Conservation (phyloP, 805 yeast species). For the Starmerella davenportii region DNA sequence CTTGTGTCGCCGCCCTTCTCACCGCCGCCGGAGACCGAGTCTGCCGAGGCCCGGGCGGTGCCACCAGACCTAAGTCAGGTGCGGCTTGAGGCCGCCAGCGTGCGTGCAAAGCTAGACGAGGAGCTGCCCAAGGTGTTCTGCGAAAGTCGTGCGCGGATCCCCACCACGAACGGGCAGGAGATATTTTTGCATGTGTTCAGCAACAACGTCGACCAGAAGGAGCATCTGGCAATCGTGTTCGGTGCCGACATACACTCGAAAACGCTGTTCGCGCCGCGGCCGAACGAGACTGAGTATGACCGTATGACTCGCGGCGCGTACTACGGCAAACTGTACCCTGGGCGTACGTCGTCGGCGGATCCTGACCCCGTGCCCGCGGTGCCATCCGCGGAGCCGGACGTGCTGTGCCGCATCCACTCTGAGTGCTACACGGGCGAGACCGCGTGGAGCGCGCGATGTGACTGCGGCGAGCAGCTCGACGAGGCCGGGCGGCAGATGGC, state of each 20-base stretch:
- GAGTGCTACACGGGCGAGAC: slow-evolving; percentile 99
- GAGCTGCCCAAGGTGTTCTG: slow-evolving; percentile 63
- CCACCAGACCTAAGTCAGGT: neutral
- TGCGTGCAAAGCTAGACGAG: slow-evolving; percentile 12
- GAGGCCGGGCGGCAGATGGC: slow-evolving; percentile 95
- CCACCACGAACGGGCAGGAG: slow-evolving; percentile 89
- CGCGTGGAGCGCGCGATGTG: slow-evolving; percentile 98
- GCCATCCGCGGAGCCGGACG: slow-evolving; percentile 12
- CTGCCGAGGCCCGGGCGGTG: neutral
- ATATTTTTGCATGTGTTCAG: slow-evolving; percentile 78
- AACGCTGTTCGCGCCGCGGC: slow-evolving; percentile 42
- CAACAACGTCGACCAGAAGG: slow-evolving; percentile 74
- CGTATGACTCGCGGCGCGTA: slow-evolving; percentile 98
- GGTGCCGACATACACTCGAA: slow-evolving; percentile 78
- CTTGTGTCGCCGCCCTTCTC: slow-evolving; percentile 24
- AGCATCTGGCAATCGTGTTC: slow-evolving; percentile 91
- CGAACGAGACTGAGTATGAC: slow-evolving; percentile 69
- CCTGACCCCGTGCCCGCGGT: neutral
- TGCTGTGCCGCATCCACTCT: slow-evolving; percentile 75
- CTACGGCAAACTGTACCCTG: slow-evolving; percentile 76
- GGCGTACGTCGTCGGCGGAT: slow-evolving; percentile 29
- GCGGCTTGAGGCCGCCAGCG: slow-evolving; percentile 1
- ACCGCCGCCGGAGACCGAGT: slow-evolving; percentile 10
- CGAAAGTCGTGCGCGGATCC: slow-evolving; percentile 86
- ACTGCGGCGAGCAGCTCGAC: slow-evolving; percentile 97